Evolutionary conservation across 73 alveolate genomes (phyloP).

Genomic region (Halteria grandinella): DNA sequence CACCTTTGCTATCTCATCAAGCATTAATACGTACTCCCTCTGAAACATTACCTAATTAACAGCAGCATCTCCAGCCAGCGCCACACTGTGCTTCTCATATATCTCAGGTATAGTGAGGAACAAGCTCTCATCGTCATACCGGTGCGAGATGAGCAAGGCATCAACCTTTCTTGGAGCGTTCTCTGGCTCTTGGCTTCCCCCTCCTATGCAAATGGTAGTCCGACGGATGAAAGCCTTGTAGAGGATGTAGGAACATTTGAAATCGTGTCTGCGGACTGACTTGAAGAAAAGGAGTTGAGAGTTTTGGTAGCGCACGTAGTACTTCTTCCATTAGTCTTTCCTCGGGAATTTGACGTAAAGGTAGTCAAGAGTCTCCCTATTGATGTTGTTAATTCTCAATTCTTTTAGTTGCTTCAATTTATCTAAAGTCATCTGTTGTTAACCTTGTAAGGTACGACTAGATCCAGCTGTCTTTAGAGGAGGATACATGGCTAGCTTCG

Average conservation of each 20-base stretch:
- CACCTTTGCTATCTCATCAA: constrained; percentile 6
- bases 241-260: constrained; percentile 23
- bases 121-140: constrained; percentile 28
- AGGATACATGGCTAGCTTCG: background rate
- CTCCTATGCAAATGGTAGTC: constrained; percentile 11
- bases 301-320: constrained; percentile 40
- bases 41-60: background rate
- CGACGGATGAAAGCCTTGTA: background rate
- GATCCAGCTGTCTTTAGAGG: background rate
- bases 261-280: constrained; percentile 40
- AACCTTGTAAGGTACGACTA: background rate
- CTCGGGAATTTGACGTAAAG: constrained; percentile 34
- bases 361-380: constrained; percentile 34
- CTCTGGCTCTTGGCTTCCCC: constrained; percentile 1
- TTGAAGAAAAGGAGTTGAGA: constrained; percentile 30
- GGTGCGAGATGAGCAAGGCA: constrained; percentile 38
- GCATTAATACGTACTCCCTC: background rate
- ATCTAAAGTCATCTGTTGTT: background rate
- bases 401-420: no score
- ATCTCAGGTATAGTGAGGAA: constrained; percentile 36
- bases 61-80: background rate
- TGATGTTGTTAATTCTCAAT: no score
- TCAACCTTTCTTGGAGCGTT: constrained; percentile 35
- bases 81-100: constrained; percentile 13
- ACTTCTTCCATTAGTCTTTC: constrained; percentile 45